A percentile compares a stretch with the other conserved stretches of the same genome.
These are phyloP conservation scores for Omphalotus guepiniiformis DNA, from an alignment of 768 basidiomycete genomes.

Conservation along the genomic window DNA sequence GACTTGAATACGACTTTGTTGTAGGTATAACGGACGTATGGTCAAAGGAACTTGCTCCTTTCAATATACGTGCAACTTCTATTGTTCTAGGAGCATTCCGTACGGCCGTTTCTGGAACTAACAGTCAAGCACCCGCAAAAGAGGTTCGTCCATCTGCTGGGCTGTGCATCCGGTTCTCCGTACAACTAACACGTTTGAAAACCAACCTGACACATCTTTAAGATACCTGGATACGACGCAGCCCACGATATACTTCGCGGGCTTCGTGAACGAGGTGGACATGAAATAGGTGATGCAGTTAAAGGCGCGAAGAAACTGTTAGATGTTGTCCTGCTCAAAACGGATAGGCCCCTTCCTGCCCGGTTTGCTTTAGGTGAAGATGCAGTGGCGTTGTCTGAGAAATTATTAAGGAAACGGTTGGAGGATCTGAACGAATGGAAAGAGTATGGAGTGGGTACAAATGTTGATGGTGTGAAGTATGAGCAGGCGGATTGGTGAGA, in stretches of 20 bases:
- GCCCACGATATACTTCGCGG: slow-evolving; percentile 8
- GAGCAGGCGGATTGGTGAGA: slow-evolving; percentile 1
- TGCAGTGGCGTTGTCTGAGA: background rate
- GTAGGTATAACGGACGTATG: slow-evolving; percentile 3
- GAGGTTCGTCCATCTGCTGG: too few relatives aligned
- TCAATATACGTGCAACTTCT: slow-evolving; percentile 8
- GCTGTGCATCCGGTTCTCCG: too few relatives aligned
- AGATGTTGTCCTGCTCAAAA: slow-evolving; percentile 9
- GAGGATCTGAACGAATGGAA: slow-evolving; percentile 12
- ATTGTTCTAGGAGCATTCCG: slow-evolving; percentile 14
- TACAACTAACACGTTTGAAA: too few relatives aligned
- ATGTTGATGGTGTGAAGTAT: slow-evolving; percentile 1
- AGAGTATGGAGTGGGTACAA: slow-evolving; percentile 2
- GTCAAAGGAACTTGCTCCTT: slow-evolving; percentile 4
- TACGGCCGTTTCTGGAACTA: slow-evolving; percentile 10
- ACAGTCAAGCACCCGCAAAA: slow-evolving; percentile 5
- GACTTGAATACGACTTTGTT: background rate
- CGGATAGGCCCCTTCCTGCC: slow-evolving; percentile 7
- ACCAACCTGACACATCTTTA: too few relatives aligned
- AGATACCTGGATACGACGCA: slow-evolving; percentile 3
- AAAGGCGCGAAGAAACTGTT: slow-evolving; percentile 12
- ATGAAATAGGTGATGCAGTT: slow-evolving; percentile 13
- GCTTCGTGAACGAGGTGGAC: slow-evolving; percentile 7
- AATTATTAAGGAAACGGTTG: background rate
- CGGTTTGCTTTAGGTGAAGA: slow-evolving; percentile 10